A percentile compares a stretch with the other conserved stretches of the same genome.
These are phyloP conservation scores for Meira nashicola DNA, from an alignment of 1,284 basidiomycete genomes.

Conservation along the genomic window DNA sequence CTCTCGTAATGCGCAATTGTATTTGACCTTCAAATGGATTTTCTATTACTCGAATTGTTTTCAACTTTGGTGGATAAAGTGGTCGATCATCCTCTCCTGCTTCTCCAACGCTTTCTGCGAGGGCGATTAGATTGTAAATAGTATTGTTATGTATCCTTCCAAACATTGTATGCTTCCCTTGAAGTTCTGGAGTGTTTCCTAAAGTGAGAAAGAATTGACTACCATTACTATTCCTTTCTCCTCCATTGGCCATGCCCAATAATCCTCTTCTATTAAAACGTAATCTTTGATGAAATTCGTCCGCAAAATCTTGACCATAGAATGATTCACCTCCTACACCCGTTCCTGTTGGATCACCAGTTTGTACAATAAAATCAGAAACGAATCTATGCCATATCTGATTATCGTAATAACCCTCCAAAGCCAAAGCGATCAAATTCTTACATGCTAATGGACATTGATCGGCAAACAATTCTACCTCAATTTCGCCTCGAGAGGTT, in stretches of 20 bases:
- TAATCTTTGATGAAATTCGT: constrained; percentile 88
- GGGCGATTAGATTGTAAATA: constrained; percentile 56
- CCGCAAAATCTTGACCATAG: constrained; percentile 72
- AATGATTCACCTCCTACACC: constrained; percentile 67
- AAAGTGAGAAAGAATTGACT: constrained; percentile 53
- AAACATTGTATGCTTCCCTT: constrained; percentile 47
- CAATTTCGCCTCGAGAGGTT: constrained; percentile 63
- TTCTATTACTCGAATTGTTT: constrained; percentile 73
- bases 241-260: constrained; percentile 88
- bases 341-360: constrained; percentile 88
- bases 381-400: constrained; percentile 87
- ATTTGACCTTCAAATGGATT: constrained; percentile 87
- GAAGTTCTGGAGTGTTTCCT: constrained; percentile 47
- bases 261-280: constrained; percentile 76
- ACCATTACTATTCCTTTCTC: constrained; percentile 56
- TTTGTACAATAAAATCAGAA: constrained; percentile 83
- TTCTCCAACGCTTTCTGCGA: constrained; percentile 75
- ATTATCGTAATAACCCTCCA: constrained; percentile 95
- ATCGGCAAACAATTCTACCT: constrained; percentile 89
- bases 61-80: constrained; percentile 84
- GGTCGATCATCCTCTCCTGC: constrained; percentile 67
- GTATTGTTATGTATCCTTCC: constrained; percentile 40
- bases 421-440: constrained; percentile 81
- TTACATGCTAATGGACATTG: constrained; percentile 89
- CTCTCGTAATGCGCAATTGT: constrained; percentile 89